phyloP scores from a whole-genome alignment of 2,329 filamentous ascomycete genomes.

The Trichoderma sp. region DNA sequence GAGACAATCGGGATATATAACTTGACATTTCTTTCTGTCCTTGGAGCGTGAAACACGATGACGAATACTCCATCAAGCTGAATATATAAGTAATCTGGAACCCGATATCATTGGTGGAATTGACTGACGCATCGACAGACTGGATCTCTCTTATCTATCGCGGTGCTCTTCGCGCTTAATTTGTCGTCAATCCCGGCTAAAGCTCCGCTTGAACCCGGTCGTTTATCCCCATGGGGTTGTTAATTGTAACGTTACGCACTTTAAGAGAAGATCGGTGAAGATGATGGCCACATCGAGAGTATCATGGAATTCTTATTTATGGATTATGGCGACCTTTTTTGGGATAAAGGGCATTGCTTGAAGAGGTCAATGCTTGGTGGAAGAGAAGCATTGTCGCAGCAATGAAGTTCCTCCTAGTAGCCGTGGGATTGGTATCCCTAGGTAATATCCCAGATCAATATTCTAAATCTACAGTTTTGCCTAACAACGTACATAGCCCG shows the following conservation, averaged over 20 bases:
- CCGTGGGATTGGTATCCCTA: conserved; percentile 10
- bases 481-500: neutral
- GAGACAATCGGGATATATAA: no score
- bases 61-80: neutral
- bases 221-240: conserved; percentile 17
- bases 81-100: neutral
- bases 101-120: neutral
- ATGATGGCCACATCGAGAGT: neutral
- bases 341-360: neutral
- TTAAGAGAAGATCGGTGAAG: neutral
- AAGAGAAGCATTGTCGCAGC: neutral
- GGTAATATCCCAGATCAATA: neutral
- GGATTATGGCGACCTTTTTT: neutral
- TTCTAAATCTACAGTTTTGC: neutral
- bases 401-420: conserved; percentile 16
- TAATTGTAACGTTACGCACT: conserved; percentile 22
- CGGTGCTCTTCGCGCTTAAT: conserved; percentile 12
- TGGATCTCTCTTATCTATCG: conserved; percentile 12
- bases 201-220: conserved; percentile 10
- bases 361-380: neutral
- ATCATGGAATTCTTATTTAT: conserved; percentile 2
- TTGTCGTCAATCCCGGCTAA: conserved; percentile 7
- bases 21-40: neutral
- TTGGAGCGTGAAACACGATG: no score
- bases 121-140: neutral